Base-by-base conservation (phyloP, 192 early-diverging fungal species). In the Entomortierella chlamydospora region DNA sequence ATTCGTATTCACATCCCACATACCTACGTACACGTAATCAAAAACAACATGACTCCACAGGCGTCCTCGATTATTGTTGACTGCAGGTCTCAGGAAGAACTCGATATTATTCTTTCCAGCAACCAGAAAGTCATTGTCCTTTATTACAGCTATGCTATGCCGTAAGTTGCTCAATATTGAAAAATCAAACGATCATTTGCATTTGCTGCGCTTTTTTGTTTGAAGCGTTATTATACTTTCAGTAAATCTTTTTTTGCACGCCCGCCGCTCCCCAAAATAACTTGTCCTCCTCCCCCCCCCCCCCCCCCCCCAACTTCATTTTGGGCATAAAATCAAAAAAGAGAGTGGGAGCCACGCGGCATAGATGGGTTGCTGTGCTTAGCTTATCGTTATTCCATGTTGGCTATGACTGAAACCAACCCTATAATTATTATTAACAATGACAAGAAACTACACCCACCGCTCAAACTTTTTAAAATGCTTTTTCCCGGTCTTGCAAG, bases 81-180 rank as follows among this genome's bases (percentile, higher is more conserved):
- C 45, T 73, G 71, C 71, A 73, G 43, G 61, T 60, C 63, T 12
- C 62, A 73, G 31, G 71, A 73, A 39, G 71, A 65, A 6, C 57
- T 73, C 45, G 63, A 66, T 39, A 15, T 25, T 3, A 66, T 73
- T 57, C 62, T 73, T 37, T 6, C 56, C 10, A 15, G n/a, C n/a
- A 47, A 2, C 37, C 6, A 22, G 13, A 64, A 65, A 10, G 71
- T 52, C 57, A 37, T 73, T 34, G 71, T 73, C 12, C 41, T 73
- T 30, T 73, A 73, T 39, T 73, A 65, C 39, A 73, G 71, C 57
- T 73, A 73, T 41, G 71, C 71, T 31, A 73, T 70, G 68, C 68
- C 68, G 68, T 70, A 70, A 70, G 68, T 70, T 39, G n/a, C 6
- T 18, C 33, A 26, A 28, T 55, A 2, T 43, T 23, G 4, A 29